Base-by-base conservation (phyloP, 2,329 filamentous ascomycete genomes). In the Penicillium sp. region DNA sequence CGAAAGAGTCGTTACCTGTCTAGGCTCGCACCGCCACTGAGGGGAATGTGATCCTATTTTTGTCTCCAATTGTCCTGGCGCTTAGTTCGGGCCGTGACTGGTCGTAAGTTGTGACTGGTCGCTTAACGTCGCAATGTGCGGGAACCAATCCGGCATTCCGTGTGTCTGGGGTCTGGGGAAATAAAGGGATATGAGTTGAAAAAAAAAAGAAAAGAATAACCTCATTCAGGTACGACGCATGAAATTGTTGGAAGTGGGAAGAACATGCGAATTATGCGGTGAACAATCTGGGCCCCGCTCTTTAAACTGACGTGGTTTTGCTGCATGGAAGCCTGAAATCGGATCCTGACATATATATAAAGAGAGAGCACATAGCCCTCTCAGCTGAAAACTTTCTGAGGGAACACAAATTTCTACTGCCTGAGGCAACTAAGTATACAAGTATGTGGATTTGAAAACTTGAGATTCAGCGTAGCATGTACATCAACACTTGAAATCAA, bases 291-390 rank as follows among this genome's bases (percentile, higher is more conserved):
- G 44, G 44, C 58, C 56, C 58, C 38, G 52, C 55, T 40, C 31
- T 31, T 15, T 56, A 21, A 46, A 61, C 58, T 67, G 62, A 65
- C 59, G 64, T 68, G 67, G 61, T 61, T 53, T 52, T 52, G 54
- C 65, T 70, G 68, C 68, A 67, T 69, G 65, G 66, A 68, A 68
- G 64, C 68, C 68, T 59, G 55, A 68, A 40, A 55, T 57, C 29
- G 3, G 44, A 36, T 45, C 7, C 46, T 13, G 19, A 23, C 23
- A 49, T 41, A 34, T 34, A 34, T 21, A 29, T 11, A 16, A 9
- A 41, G 9, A 44, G 10, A 50, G 13, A 44, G 15, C 19, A 33
- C 31, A 33, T 33, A 21, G 19, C 13, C n/a, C 11, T 23, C 38
- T 43, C 41, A 57, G 55, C 58, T 57, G 50, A 44, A 44, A 48